A percentile compares a stretch with the other conserved stretches of the same genome.
These are phyloP conservation scores for Linum trigynum DNA, from an alignment of 345 rosid species.

Conservation along the genomic window DNA sequence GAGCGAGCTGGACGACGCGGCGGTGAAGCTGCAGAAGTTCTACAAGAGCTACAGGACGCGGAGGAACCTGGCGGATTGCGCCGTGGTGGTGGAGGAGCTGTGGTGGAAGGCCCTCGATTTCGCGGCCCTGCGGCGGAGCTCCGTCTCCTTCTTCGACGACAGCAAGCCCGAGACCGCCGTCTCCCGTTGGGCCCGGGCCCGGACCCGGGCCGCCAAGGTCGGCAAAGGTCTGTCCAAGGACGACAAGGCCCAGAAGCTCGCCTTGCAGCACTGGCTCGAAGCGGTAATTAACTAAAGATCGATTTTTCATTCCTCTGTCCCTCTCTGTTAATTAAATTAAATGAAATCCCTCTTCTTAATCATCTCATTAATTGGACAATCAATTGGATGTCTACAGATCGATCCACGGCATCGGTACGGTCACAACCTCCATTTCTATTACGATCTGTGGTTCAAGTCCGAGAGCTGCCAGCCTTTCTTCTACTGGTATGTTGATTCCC, in stretches of 20 bases:
- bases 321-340: background rate
- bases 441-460: constrained; percentile 47
- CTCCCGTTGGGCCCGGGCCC: constrained; percentile 89
- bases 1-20: constrained; percentile 76
- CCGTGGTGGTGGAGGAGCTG: constrained; percentile 77
- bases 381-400: constrained; percentile 25
- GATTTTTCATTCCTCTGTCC: background rate
- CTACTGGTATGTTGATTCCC: constrained; percentile 36
- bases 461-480: constrained; percentile 58
- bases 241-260: constrained; percentile 81
- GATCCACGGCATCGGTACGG: constrained; percentile 68
- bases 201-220: constrained; percentile 89
- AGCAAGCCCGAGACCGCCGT: constrained; percentile 72
- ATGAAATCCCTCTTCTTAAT: background rate
- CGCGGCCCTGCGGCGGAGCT: constrained; percentile 55
- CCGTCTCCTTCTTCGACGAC: constrained; percentile 46
- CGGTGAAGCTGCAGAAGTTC: constrained; percentile 72
- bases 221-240: constrained; percentile 88
- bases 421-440: constrained; percentile 56
- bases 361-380: no score
- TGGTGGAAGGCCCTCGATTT: constrained; percentile 94
- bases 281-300: constrained; percentile 35
- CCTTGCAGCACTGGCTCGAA: constrained; percentile 94
- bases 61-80: constrained; percentile 91
- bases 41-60: constrained; percentile 88